Base-by-base conservation (phyloP, 2,329 filamentous ascomycete species). In the Colletotrichum sp. region DNA sequence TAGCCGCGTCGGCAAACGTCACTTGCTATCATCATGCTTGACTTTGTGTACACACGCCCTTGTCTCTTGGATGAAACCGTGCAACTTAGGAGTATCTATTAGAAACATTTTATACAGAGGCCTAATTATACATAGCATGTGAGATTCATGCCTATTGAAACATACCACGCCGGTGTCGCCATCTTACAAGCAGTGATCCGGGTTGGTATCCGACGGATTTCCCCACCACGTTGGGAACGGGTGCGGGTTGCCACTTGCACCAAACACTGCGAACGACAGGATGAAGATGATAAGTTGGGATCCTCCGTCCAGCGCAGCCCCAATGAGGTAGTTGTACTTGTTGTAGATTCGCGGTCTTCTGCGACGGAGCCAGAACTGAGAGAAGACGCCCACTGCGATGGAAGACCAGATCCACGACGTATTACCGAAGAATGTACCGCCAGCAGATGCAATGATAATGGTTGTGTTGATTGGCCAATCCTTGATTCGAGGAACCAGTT, bases 401-500 rank as follows among this genome's bases (percentile, higher is more conserved):
- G 80, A 84, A 0, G 79, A 79, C 75, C 81, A 78, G 16, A 86
- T 79, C 26, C 82, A 84, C 4, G 83, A 82, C 62, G 87, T 79
- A 34, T 75, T 86, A 6, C 86, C 87, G 36, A 85, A 84, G 64
- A 81, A 86, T 1, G 86, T 80, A 65, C 81, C 83, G 9, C 86
- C 86, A 52, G 87, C 80, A 77, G 82, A 88, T 80, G 82, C 84
- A 34, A 83, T 76, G 69, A 89, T 85, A 55, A 89, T 84, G 5
- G 85, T 82, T 0, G 83, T 83, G 80, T 87, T 87, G 79, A 87
- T 77, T 5, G 69, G 76, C 74, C 70, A 76, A 72, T 85, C 82
- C 62, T 80, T 70, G 60, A 85, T 30, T 1, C 74, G 65, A 16
- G 76, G 83, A 18, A 78, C 68, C 2, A 77, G 39, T 26, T 80